Evolutionary conservation across 768 basidiomycete species (phyloP), one percentile per base, ranked within the genome.

Genomic region (Lactarius indigo): DNA sequence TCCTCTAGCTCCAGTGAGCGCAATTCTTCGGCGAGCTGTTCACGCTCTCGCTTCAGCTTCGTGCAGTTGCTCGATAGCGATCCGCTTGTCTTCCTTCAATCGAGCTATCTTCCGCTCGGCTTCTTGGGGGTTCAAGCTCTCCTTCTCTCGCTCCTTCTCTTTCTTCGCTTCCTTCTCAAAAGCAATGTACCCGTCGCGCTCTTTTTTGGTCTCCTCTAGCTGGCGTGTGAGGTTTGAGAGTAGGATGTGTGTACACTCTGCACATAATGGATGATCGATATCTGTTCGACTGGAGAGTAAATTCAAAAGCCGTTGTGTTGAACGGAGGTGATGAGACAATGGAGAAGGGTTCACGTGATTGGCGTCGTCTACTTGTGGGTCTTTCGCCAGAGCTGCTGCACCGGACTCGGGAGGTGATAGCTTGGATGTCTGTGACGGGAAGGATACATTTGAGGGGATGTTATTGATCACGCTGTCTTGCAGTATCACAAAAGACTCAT

Each of bases 251-350:
- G 95, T 93, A 76, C 97, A 99, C 73, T 98, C 96, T 0, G 90
- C 87, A 76, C 97, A 99, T 9, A 99, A 82, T 6, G 97, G 97
- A 74, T 98, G 95, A 75, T 95, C 93, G 54, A 96, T 85, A 37
- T 90, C 89, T 61, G 89, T 87, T 52, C 87, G 82, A 64, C 87
- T 84, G 15, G 91, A 91, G 54, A 94, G 81, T 35, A 92, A 75
- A 74, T 90, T 90, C 75, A 92, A 89, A 44, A 94, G 81, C 23
- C 86, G 86, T 67, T 84, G 82, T 57, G 89, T 87, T 41, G 90
- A 91, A 64, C 87, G 87, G 65, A 93, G 79, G 73, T 90, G 89
- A 76, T 90, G 87, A 47, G 91, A 90, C 68, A 91, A 79, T 39
- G 92, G 88, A 28, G 91, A 87, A 56, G 90, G 87, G 73, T 85